Percentiles rank a stretch among this genome's conserved stretches.
Conservation (phyloP, 305 asterid species). For the Fraxinus velutina region DNA sequence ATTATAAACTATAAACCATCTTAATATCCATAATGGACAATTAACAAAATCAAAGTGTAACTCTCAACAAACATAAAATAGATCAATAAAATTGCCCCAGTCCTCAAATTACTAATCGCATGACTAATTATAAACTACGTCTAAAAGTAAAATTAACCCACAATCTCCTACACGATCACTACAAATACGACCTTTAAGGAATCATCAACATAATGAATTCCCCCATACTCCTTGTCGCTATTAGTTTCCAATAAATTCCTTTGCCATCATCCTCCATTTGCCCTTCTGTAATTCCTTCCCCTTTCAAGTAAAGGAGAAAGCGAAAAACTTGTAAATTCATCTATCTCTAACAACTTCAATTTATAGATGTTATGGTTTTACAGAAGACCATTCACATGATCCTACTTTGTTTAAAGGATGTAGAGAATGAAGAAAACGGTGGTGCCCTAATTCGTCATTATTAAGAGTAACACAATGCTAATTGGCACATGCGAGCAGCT, state of each 20-base stretch:
- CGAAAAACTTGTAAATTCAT: background rate
- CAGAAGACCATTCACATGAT: background rate
- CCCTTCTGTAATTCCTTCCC: background rate
- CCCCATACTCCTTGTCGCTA: background rate
- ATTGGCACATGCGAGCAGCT: background rate
- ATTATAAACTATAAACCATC: background rate
- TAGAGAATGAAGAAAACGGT: background rate
- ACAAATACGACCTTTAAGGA: background rate
- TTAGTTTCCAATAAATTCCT: background rate
- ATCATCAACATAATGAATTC: background rate
- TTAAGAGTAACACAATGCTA: background rate
- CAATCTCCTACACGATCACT: background rate
- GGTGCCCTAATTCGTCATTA: background rate
- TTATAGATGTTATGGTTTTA: background rate
- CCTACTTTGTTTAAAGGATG: background rate
- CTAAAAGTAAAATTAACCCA: background rate
- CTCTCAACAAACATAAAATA: background rate
- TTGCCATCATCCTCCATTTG: background rate
- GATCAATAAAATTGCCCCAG: background rate
- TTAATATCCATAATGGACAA: background rate
- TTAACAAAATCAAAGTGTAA: background rate
- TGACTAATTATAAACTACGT: background rate
- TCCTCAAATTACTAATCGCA: background rate
- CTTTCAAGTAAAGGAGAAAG: background rate
- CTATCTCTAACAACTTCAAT: background rate